Evolutionary conservation across 495 filamentous ascomycete species (phyloP).

Genomic region (Penicillium bialowiezense): DNA sequence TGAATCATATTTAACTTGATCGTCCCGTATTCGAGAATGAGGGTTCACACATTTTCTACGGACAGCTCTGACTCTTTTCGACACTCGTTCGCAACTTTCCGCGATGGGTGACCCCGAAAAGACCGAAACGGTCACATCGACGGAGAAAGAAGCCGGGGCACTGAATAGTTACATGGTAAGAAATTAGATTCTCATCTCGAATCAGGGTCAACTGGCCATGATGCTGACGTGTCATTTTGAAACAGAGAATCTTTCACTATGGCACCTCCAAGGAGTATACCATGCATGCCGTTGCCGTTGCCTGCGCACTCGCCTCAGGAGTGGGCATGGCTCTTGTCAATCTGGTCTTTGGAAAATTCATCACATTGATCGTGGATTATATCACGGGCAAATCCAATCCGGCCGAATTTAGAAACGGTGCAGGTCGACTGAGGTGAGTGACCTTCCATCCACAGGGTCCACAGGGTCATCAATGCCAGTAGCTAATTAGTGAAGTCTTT

Average conservation of each 20-base stretch:
- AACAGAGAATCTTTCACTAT: conserved; percentile 8
- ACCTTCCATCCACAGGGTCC: background rate
- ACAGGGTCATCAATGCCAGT: background rate
- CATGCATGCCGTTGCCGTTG: background rate
- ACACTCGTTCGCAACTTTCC: no score
- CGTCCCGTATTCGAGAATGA: no score
- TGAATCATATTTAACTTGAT: no score
- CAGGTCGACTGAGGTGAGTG: conserved; percentile 5
- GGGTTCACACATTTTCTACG: no score
- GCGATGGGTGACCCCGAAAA: no score
- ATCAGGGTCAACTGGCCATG: no score
- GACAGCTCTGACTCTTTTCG: no score
- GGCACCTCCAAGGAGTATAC: conserved; percentile 6
- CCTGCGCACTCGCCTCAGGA: conserved; percentile 7
- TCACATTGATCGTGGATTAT: conserved; percentile 6
- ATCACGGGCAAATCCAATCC: background rate
- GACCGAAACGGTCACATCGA: no score
- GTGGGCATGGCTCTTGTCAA: conserved; percentile 10
- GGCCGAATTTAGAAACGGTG: background rate
- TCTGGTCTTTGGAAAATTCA: conserved; percentile 8
- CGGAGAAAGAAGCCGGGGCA: no score
- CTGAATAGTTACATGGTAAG: background rate
- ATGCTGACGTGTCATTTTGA: no score
- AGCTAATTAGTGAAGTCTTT: conserved; percentile 5
- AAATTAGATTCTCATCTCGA: no score